Conservation (phyloP, 176 grass and related monocot species). For the Phoenix dactylifera region DNA sequence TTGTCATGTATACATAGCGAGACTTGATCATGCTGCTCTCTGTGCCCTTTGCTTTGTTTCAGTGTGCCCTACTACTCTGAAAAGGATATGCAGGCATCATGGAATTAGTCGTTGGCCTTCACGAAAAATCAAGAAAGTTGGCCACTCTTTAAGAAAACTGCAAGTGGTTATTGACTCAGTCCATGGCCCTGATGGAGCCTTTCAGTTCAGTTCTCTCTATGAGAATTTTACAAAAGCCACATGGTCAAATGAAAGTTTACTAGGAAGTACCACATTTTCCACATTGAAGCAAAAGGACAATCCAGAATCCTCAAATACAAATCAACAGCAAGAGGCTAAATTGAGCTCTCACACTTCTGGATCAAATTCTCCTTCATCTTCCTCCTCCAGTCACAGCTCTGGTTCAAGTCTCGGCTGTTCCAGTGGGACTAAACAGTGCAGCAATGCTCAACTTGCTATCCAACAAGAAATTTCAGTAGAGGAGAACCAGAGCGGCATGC, state of each 20-base stretch:
- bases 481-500: conserved; percentile 40
- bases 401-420: conserved; percentile 60
- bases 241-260: conserved; percentile 53
- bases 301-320: conserved; percentile 30
- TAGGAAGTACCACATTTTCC: conserved; percentile 19
- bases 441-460: conserved; percentile 23
- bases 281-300: conserved; percentile 40
- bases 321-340: conserved; percentile 29
- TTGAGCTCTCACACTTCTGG: conserved; percentile 43
- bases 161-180: conserved; percentile 92
- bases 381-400: conserved; percentile 68
- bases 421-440: conserved; percentile 33
- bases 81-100: conserved; percentile 93
- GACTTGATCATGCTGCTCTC: neutral
- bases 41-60: conserved; percentile 25
- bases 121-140: conserved; percentile 96
- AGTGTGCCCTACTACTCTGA: conserved; percentile 97
- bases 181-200: conserved; percentile 52
- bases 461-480: conserved; percentile 49
- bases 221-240: conserved; percentile 72
- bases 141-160: conserved; percentile 82
- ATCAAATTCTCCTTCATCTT: conserved; percentile 59
- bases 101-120: conserved; percentile 96
- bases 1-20: too few species aligned
- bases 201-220: conserved; percentile 84